Base-by-base conservation (phyloP, 305 asterid species). In the Stenogyne calaminthoides region DNA sequence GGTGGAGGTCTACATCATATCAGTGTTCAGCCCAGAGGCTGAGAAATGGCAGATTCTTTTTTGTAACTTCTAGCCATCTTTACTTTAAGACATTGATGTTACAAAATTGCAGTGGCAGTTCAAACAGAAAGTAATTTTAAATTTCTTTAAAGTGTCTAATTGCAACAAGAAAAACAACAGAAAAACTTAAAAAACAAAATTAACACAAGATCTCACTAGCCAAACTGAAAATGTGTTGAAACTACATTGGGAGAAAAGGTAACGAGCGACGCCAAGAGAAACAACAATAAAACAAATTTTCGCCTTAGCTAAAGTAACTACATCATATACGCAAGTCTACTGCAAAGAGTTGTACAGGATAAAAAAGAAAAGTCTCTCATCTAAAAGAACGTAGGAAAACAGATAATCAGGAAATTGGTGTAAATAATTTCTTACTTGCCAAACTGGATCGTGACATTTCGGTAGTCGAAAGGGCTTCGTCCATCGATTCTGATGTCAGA, bases 401-500 rank as follows among this genome's bases (percentile, higher is more conserved):
- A n/a, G n/a, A 36, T n/a, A n/a, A 52, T 19, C 29, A 34, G 57
- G 47, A 52, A 52, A 68, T 54, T 40, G 32, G 58, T 4, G 3
- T 40, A n/a, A 7, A 20, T 34, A 65, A 20, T 64, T 11, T 34
- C 87, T 79, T 84, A 89, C 97, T 88, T 81, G 64, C 92, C 96
- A 58, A 90, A 92, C 87, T 85, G 90, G 82, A 95, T 80, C 5
- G 77, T 83, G 47, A 92, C 69, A 12, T 83, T 86, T 29, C 98
- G 86, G 74, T 85, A 90, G 73, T 95, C 98, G 80, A 87, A 95
- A 8, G 91, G 97, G 20, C 90, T 84, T 16, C 98, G 95, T 8
- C 97, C 96, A 74, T 95, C 99, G 40, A 83, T 77, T 84, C 99
- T 88, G 14, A 95, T 87, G 77, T 90, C 98, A 32, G 95, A 84